Evolutionary conservation across 2,329 filamentous ascomycete species (phyloP), one percentile per base, ranked within the genome.

Genomic region (Fonsecaea monophora): DNA sequence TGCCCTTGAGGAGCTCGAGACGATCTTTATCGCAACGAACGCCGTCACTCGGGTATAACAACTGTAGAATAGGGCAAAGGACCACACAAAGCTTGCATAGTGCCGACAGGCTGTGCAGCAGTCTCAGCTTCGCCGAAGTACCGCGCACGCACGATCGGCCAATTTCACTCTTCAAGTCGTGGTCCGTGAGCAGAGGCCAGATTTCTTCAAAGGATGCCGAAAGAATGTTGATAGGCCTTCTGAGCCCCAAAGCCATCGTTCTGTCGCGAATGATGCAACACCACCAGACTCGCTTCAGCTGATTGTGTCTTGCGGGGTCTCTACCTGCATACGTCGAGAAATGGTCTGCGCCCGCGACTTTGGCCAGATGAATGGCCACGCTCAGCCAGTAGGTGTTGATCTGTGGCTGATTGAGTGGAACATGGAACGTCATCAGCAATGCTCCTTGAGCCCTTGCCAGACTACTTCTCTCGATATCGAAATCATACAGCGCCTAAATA

Each of bases 281-380:
- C 84, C 84, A 86, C 84, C 84, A 86, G 7, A 86, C 74, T 1
- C 83, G 77, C 73, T 85, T 86, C 37, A 62, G 32, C 82, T 77
- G 7, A 78, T 75, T 71, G 77, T 68, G 73, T 75, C 5, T 72
- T 73, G 15, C 37, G 72, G 78, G 70, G 21, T 59, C 37, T 13
- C 3, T 9, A 75, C 78, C 70, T 13, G 72, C 71, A 1, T 35
- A 6, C 4, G 76, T 74, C 0, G 77, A 73, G 61, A 82, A 82
- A 35, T 80, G 79, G 53, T 83, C 79, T 0, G 79, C 81, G 48
- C 82, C 80, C 15, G 81, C 79, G 18, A 78, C 77, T 65, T 80
- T 82, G 1, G 84, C 83, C 62, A 83, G 82, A 70, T 84, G 80
- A 57, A 85, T 84, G 1, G 82, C 82, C 42, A 80, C 78, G 25